phyloP scores from a whole-genome alignment of 306 rosid genomes.

The Oxytropis ochrocephala region DNA sequence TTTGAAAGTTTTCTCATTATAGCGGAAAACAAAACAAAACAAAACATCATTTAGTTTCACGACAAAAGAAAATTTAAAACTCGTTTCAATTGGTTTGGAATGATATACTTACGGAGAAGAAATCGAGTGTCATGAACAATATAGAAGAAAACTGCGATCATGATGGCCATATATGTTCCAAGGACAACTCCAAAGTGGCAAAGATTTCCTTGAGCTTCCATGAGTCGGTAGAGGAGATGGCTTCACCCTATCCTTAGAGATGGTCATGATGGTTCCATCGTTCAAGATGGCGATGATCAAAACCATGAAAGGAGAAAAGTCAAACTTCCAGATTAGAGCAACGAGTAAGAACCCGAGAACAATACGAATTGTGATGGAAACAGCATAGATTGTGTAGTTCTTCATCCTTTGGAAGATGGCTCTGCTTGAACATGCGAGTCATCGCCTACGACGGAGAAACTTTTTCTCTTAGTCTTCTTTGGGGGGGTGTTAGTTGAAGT shows the following conservation, averaged over 20 bases:
- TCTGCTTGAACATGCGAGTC: slow-evolving; percentile 36
- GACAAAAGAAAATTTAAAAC: neutral
- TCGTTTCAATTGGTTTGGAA: too few species aligned
- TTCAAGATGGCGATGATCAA: slow-evolving; percentile 71
- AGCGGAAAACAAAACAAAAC: neutral
- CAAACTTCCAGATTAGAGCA: slow-evolving; percentile 78
- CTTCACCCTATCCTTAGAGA: slow-evolving; percentile 82
- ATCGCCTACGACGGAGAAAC: too few species aligned
- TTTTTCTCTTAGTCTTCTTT: too few species aligned
- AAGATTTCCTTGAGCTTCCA: slow-evolving; percentile 91
- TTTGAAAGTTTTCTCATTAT: slow-evolving; percentile 40
- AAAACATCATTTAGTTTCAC: neutral
- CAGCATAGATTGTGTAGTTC: slow-evolving; percentile 88
- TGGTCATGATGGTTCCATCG: slow-evolving; percentile 92
- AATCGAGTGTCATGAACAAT: slow-evolving; percentile 31
- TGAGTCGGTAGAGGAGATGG: slow-evolving; percentile 88
- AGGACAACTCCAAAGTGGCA: slow-evolving; percentile 76
- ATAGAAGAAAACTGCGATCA: slow-evolving; percentile 67
- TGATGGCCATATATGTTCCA: slow-evolving; percentile 79
- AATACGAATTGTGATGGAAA: slow-evolving; percentile 81
- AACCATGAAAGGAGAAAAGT: slow-evolving; percentile 87
- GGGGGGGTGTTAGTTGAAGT: too few species aligned
- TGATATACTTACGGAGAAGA: slow-evolving; percentile 48
- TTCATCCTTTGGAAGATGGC: slow-evolving; percentile 95
- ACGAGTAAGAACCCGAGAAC: slow-evolving; percentile 75